These are phyloP conservation scores for Parasitella parasitica DNA, from an alignment of 371 early-diverging fungal species.

Conservation along the genomic window DNA sequence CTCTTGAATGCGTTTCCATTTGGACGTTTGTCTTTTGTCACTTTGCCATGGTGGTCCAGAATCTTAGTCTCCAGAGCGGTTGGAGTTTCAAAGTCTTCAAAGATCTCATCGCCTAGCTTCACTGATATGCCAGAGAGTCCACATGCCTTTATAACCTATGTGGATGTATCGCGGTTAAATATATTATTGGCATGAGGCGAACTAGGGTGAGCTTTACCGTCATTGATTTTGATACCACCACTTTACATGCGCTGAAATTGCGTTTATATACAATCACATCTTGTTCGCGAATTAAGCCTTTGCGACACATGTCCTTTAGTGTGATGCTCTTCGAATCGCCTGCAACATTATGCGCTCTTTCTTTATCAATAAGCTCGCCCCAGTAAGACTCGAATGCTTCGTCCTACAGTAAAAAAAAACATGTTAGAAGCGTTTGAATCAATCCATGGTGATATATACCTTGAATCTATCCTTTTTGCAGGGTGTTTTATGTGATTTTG, in stretches of 20 bases:
- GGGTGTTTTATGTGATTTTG: not conserved
- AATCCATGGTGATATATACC: not conserved
- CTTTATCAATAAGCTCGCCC: constrained; percentile 44
- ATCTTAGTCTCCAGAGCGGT: constrained; percentile 57
- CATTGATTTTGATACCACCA: constrained; percentile 48
- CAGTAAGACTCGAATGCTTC: constrained; percentile 41
- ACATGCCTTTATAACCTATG: constrained; percentile 48
- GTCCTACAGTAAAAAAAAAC: constrained; percentile 24
- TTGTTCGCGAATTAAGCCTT: constrained; percentile 46
- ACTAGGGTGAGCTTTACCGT: constrained; percentile 28
- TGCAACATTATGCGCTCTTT: constrained; percentile 49
- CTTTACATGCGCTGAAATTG: constrained; percentile 54
- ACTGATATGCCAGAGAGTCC: constrained; percentile 50
- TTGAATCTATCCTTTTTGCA: constrained; percentile 14
- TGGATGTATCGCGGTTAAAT: not conserved
- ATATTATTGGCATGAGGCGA: not conserved
- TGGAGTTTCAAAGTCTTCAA: constrained; percentile 54
- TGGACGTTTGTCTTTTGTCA: constrained; percentile 50
- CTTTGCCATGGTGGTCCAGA: constrained; percentile 48
- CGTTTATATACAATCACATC: constrained; percentile 53
- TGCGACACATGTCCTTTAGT: constrained; percentile 54
- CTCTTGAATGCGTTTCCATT: constrained; percentile 58
- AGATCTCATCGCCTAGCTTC: constrained; percentile 39
- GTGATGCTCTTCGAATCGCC: constrained; percentile 53
- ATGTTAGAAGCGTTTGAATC: not conserved